A percentile compares a stretch with the other conserved stretches of the same genome.
Evolutionary conservation across 2,329 filamentous ascomycete genomes (phyloP).

Genomic region (Ophiostoma triangulosporum): DNA sequence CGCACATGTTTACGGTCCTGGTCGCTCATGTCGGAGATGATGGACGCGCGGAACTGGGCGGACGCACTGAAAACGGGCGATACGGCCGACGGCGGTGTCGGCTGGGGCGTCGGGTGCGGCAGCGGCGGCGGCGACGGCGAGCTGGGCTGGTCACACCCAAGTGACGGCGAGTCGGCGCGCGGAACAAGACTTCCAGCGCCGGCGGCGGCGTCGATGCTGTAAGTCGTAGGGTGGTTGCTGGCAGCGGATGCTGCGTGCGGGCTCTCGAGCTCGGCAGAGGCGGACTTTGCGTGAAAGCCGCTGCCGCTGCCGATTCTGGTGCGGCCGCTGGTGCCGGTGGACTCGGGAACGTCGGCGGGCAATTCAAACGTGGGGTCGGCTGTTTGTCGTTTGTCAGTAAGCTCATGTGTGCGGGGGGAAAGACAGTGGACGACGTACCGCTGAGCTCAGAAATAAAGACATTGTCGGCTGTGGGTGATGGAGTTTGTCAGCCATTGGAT

Average conservation of each 20-base stretch:
- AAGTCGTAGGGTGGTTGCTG: constrained; percentile 17
- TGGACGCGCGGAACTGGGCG: constrained; percentile 21
- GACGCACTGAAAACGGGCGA: constrained; percentile 1
- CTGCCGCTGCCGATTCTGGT: neutral
- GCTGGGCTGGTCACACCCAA: constrained; percentile 7
- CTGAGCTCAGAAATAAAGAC: neutral
- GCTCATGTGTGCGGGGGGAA: neutral
- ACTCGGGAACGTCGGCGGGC: constrained; percentile 25
- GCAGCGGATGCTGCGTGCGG: constrained; percentile 15
- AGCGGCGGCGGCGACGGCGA: constrained; percentile 3
- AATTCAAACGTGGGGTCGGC: constrained; percentile 33
- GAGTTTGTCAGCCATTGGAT: neutral
- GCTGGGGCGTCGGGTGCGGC: no score
- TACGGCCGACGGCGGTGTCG: neutral
- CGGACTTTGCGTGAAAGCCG: neutral
- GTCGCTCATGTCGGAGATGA: constrained; percentile 28
- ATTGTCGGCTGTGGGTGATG: neutral
- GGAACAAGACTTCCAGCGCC: neutral
- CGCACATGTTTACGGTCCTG: constrained; percentile 27
- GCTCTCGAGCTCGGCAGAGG: constrained; percentile 18
- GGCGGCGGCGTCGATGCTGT: constrained; percentile 15
- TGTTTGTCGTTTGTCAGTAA: neutral
- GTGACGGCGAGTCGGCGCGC: constrained; percentile 12
- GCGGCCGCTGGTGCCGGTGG: constrained; percentile 11
- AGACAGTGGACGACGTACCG: neutral